Percentiles rank a stretch among this genome's conserved stretches.
Evolutionary conservation across 1,284 basidiomycete species (phyloP).

Genomic region (Malassezia nana): DNA sequence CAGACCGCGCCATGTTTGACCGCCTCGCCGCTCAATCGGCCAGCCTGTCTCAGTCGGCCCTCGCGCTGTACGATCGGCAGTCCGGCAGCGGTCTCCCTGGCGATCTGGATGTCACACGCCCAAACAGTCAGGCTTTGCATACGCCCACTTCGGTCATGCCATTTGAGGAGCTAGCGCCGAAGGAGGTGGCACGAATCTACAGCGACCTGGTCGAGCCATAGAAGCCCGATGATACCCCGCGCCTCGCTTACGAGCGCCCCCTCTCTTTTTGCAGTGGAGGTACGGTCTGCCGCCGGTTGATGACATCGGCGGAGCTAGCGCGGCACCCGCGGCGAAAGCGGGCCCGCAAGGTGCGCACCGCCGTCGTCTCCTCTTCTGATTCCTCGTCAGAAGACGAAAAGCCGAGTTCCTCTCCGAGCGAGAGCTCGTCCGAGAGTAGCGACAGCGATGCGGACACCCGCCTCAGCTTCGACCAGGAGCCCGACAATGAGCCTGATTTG

Average conservation of each 20-base stretch:
- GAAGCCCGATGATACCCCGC: too few species aligned
- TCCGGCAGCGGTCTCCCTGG: slow-evolving; percentile 15
- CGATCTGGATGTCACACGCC: slow-evolving; percentile 1
- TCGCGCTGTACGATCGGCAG: slow-evolving; percentile 7
- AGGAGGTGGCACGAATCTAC: neutral
- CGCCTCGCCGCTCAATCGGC: slow-evolving; percentile 12
- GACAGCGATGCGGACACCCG: slow-evolving; percentile 20
- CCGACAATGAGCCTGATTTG: slow-evolving; percentile 15
- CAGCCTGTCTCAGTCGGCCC: neutral
- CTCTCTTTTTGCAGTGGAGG: too few species aligned
- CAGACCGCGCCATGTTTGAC: neutral
- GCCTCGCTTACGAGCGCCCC: too few species aligned
- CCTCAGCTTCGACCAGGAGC: slow-evolving; percentile 10
- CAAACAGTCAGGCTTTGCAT: neutral
- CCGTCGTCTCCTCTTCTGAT: slow-evolving; percentile 8
- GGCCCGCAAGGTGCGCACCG: slow-evolving; percentile 16
- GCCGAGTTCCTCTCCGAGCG: neutral
- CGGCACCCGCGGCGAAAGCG: slow-evolving; percentile 17
- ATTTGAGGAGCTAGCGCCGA: neutral
- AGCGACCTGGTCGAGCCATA: neutral
- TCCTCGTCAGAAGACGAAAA: neutral
- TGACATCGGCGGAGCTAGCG: slow-evolving; percentile 1
- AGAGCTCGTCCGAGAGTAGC: slow-evolving; percentile 10
- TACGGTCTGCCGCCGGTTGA: neutral
- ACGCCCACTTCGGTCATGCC: neutral